Conservation (phyloP, 23 red algal species). For the Cyanidiococcus yangmingshanensis region DNA sequence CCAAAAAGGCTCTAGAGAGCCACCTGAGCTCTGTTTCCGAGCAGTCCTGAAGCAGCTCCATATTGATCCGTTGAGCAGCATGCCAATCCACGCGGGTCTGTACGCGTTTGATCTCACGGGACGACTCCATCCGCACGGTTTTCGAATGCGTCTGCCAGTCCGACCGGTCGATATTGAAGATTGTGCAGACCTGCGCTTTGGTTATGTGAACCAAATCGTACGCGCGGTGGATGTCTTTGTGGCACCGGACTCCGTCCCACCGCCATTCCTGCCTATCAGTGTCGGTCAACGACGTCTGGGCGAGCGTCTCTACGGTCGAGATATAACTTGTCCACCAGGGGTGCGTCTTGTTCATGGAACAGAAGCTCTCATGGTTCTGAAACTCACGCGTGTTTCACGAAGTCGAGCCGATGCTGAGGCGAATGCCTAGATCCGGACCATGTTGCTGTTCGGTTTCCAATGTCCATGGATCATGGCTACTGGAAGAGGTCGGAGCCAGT, state of each 20-base stretch:
- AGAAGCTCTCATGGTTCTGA: not conserved
- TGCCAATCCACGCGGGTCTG: not conserved
- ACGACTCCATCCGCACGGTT: not conserved
- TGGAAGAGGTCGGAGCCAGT: too few species aligned
- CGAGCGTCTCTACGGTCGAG: not conserved
- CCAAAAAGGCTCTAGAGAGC: not conserved
- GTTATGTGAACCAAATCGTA: not conserved
- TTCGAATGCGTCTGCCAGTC: conserved; percentile 17
- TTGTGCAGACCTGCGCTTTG: not conserved
- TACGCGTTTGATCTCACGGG: not conserved
- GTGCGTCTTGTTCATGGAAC: not conserved
- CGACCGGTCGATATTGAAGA: not conserved
- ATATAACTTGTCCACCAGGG: conserved; percentile 5
- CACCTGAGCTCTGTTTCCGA: not conserved
- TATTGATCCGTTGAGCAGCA: not conserved
- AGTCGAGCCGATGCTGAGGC: not conserved
- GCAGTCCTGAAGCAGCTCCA: not conserved
- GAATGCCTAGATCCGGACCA: too few species aligned
- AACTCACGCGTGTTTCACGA: not conserved
- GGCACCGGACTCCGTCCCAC: not conserved
- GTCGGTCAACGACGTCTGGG: not conserved
- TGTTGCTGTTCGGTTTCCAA: too few species aligned
- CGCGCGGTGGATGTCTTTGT: not conserved
- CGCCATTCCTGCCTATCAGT: not conserved
- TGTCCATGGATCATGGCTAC: too few species aligned